A percentile compares a stretch with the other conserved stretches of the same genome.
phyloP scores from a whole-genome alignment of 108 stramenopile species.

The Fragilaria radians region DNA sequence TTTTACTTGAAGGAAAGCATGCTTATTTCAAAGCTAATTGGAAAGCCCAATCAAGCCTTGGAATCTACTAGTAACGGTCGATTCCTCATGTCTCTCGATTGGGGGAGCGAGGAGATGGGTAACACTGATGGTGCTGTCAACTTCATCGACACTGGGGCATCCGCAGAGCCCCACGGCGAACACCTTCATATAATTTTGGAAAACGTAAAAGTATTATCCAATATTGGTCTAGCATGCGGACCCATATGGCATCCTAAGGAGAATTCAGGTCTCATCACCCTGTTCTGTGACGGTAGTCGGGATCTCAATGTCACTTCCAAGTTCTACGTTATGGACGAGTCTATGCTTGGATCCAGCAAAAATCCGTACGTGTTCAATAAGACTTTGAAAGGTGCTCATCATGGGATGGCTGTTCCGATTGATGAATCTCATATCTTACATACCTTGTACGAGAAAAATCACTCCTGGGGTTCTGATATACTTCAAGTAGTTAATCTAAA shows the following conservation, averaged over 20 bases:
- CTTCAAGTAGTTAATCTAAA: constrained; percentile 20
- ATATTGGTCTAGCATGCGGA: no score
- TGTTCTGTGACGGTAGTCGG: constrained; percentile 23
- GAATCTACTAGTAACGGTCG: no score
- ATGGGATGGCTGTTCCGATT: constrained; percentile 24
- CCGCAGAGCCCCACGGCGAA: background rate
- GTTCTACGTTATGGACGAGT: constrained; percentile 24
- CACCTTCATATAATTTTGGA: no score
- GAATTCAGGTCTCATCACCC: no score
- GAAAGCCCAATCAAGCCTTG: no score
- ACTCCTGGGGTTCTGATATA: constrained; percentile 11
- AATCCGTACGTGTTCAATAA: constrained; percentile 13
- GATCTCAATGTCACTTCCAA: constrained; percentile 11
- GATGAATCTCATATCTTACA: constrained; percentile 17
- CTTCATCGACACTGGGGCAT: constrained; percentile 12
- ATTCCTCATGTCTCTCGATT: no score
- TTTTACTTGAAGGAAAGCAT: no score
- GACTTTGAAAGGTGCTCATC: constrained; percentile 18
- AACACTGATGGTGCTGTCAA: constrained; percentile 13
- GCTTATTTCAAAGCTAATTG: no score
- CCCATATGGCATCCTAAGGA: no score
- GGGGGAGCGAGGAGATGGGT: constrained; percentile 5
- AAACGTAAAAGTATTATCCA: no score
- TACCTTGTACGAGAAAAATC: constrained; percentile 11
- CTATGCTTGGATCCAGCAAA: constrained; percentile 5